Base-by-base conservation (phyloP, 208 protist genomes). In the Phytomonas serpens region DNA sequence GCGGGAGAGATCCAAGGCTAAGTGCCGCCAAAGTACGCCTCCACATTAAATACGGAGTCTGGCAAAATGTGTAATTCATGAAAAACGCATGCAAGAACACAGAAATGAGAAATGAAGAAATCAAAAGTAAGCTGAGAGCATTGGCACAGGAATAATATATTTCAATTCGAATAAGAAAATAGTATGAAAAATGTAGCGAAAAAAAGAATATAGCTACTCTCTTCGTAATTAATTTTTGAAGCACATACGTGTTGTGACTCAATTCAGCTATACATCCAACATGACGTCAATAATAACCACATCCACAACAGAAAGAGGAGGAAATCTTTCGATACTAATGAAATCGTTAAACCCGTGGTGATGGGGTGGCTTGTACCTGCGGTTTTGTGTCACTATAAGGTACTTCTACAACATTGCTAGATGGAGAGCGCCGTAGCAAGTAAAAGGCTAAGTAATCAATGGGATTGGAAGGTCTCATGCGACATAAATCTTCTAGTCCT, bases 391-490 rank as follows among this genome's bases (percentile, higher is more conserved):
- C 83, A 27, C 78, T 75, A 62, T 81, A 80, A 1, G 88, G 78
- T n/a, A 93, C 90, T 73, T 93, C 88, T 14, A 88, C 84, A 3
- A 77, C 76, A 57, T 84, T 86, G 71, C 79, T 89, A 14, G 82
- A 80, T 2, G 85, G 69, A 0, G 93, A 93, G 61, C 90, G 76
- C 0, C 88, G 92, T 9, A 97, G 80, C 19, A 97, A 76, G 64
- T 90, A 96, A 4, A 91, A 76, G n/a, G 89, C 95, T 4, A 98
- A 68, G 69, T 95, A 97, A 67, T 98, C 92, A 31, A 98, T 85
- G 23, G 95, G 94, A 71, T 97, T 94, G 14, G 92, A 84, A 7
- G 95, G 95, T n/a, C 93, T 77, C 69, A 94, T 85, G 7, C 91
- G 83, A 63, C 88, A 93, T 23, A 98, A 68, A 40, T 92, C 88